Conservation (phyloP, 805 yeast species). For the Candida succiphila region DNA sequence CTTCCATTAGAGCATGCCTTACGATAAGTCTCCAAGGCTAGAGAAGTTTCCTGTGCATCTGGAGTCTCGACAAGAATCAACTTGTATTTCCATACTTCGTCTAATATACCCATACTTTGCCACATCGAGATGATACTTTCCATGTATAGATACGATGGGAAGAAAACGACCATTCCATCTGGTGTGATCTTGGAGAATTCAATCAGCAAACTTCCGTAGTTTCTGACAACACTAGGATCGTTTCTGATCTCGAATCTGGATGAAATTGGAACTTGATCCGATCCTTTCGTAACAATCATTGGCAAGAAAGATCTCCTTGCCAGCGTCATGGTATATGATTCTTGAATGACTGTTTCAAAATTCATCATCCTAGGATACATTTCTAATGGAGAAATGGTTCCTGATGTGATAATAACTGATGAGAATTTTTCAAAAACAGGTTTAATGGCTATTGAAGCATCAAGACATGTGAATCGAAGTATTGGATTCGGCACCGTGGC, state of each 20-base stretch:
- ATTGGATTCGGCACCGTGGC: conserved; percentile 96
- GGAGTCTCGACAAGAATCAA: conserved; percentile 95
- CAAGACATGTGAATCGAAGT: conserved; percentile 85
- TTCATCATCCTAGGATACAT: conserved; percentile 98
- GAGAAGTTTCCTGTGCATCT: conserved; percentile 95
- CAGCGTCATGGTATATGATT: conserved; percentile 92
- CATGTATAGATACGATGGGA: conserved; percentile 96
- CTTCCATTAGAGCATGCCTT: conserved; percentile 96
- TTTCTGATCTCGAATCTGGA: conserved; percentile 95
- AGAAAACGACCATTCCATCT: conserved; percentile 96
- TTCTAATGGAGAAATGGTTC: conserved; percentile 95
- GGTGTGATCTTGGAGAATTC: conserved; percentile 95
- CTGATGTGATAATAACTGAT: conserved; percentile 91
- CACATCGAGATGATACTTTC: conserved; percentile 97
- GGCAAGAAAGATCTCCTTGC: conserved; percentile 91
- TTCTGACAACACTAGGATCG: conserved; percentile 95
- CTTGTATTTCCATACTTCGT: conserved; percentile 97
- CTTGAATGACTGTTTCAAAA: conserved; percentile 87
- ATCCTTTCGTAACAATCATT: conserved; percentile 92
- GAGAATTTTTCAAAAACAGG: conserved; percentile 92
- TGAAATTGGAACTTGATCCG: conserved; percentile 95
- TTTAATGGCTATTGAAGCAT: conserved; percentile 95
- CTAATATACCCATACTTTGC: conserved; percentile 97
- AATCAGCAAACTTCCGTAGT: conserved; percentile 85
- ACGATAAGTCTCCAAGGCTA: conserved; percentile 91